Evolutionary conservation across 148 eudicot genomes (phyloP).

Genomic region (Heliamphora exappendiculata): DNA sequence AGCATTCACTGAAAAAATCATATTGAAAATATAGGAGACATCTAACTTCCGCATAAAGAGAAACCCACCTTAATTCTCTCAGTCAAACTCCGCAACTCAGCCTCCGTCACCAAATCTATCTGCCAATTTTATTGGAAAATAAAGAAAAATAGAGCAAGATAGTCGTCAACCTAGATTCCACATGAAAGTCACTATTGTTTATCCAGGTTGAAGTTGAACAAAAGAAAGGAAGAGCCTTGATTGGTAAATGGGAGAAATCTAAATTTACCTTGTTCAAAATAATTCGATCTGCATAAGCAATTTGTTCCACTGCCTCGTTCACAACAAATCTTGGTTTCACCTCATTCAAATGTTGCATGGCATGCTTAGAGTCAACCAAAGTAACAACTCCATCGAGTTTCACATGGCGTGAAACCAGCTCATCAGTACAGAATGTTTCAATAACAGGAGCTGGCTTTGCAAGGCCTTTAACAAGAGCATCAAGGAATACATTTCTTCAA

Average conservation of each 20-base stretch:
- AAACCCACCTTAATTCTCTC: slow-evolving; percentile 53
- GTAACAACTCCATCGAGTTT: slow-evolving; percentile 97
- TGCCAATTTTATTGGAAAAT: slow-evolving; percentile 29
- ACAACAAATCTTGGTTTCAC: slow-evolving; percentile 90
- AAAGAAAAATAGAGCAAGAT: neutral
- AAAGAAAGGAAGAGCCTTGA: neutral
- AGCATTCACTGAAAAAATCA: no score
- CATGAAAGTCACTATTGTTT: neutral
- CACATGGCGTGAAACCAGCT: slow-evolving; percentile 63
- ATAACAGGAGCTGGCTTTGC: slow-evolving; percentile 98
- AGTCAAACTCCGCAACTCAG: slow-evolving; percentile 52
- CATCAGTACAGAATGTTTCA: slow-evolving; percentile 89
- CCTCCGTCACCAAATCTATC: slow-evolving; percentile 67
- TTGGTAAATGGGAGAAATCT: neutral
- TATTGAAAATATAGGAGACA: no score
- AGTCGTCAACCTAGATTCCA: neutral
- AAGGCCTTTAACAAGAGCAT: slow-evolving; percentile 54
- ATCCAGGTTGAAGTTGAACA: slow-evolving; percentile 3
- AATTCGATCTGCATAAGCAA: slow-evolving; percentile 94
- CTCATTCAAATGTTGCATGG: slow-evolving; percentile 69
- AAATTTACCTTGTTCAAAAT: slow-evolving; percentile 72
- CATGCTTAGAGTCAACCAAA: slow-evolving; percentile 84
- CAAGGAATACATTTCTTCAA: neutral
- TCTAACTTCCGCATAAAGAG: neutral
- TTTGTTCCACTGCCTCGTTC: slow-evolving; percentile 94